Base-by-base conservation (phyloP, 257 asterid species). In the Solanum dulcamara region DNA sequence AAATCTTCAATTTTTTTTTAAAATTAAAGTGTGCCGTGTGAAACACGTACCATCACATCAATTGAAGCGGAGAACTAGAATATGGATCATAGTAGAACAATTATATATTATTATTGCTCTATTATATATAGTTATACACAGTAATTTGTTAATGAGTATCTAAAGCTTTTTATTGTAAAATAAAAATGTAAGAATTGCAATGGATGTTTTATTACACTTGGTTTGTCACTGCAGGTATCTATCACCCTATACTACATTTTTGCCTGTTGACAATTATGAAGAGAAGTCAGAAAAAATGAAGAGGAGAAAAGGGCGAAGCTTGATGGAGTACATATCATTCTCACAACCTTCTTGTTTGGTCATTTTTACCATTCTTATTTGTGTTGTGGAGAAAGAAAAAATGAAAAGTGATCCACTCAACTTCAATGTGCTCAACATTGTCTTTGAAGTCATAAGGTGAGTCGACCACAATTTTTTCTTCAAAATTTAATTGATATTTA, bases 391-490 rank as follows among this genome's bases (percentile, higher is more conserved):
- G 84, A 86, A 89, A 53, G 87, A 84, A 4, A 89, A 88, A 37
- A 74, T 93, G 84, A 91, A 67, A 81, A 80, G 84, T 57, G 95
- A 92, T 48, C 94, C 94, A 4, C 90, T 91, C 88, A 92, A 93
- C 90, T 93, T 93, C 90, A 92, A 84, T 53, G 83, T 90, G 28
- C 85, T 92, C 89, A 92, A 81, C 85, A 88, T 92, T 9, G 84
- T 84, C 0, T 35, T 93, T 48, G 94, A 93, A 89, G 92, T 92
- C 70, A 60, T 90, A 20, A 89, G 94, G 96, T 93, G 57, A 86
- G 20, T 17, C 42, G 17, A 38, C 22, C 22, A 28, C 32, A 46
- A 44, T 14, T 1, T 37, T 14, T 4, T 53, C 57, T 24, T 42
- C 68, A 28, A n/a, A n/a, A n/a, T n/a, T 66, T 30, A 0, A 14